These are phyloP conservation scores for Alternaria viburni DNA, from an alignment of 2,329 filamentous ascomycete genomes.

Conservation along the genomic window DNA sequence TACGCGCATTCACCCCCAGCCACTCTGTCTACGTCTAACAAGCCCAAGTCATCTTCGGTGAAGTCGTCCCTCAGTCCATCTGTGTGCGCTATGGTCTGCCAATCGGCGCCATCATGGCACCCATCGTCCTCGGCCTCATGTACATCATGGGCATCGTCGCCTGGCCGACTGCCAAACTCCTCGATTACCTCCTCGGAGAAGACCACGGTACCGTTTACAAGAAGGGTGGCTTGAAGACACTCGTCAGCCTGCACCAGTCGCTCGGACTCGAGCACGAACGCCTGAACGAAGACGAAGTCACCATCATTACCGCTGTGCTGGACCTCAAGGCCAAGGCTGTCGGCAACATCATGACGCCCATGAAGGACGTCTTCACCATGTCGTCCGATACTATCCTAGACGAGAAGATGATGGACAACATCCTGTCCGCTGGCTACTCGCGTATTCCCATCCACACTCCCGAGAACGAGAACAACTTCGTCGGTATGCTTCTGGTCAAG, in stretches of 20 bases:
- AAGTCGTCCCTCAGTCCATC: slow-evolving; percentile 93
- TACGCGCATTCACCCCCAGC: slow-evolving; percentile 52
- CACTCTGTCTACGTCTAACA: background rate
- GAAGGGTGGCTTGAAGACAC: slow-evolving; percentile 94
- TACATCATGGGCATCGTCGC: slow-evolving; percentile 88
- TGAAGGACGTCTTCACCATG: slow-evolving; percentile 96
- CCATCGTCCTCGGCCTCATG: slow-evolving; percentile 87
- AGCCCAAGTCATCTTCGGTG: slow-evolving; percentile 87
- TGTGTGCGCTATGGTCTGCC: slow-evolving; percentile 95
- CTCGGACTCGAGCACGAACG: slow-evolving; percentile 83
- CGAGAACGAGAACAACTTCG: slow-evolving; percentile 83
- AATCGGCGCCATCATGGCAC: slow-evolving; percentile 93
- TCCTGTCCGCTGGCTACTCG: slow-evolving; percentile 92
- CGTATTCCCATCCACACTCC: slow-evolving; percentile 92
- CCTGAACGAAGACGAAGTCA: slow-evolving; percentile 96
- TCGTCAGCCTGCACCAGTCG: slow-evolving; percentile 93
- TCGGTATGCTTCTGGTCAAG: slow-evolving; percentile 98
- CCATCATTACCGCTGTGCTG: slow-evolving; percentile 95
- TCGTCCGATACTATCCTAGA: slow-evolving; percentile 93
- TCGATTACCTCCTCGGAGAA: slow-evolving; percentile 90
- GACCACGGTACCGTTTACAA: slow-evolving; percentile 98
- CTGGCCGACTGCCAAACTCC: slow-evolving; percentile 93
- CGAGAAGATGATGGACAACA: slow-evolving; percentile 91
- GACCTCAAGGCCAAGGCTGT: slow-evolving; percentile 97
- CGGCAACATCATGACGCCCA: slow-evolving; percentile 96